Percentiles rank a stretch among this genome's conserved stretches.
Evolutionary conservation across 345 rosid species (phyloP).

Genomic region (Hirschfeldia incana): DNA sequence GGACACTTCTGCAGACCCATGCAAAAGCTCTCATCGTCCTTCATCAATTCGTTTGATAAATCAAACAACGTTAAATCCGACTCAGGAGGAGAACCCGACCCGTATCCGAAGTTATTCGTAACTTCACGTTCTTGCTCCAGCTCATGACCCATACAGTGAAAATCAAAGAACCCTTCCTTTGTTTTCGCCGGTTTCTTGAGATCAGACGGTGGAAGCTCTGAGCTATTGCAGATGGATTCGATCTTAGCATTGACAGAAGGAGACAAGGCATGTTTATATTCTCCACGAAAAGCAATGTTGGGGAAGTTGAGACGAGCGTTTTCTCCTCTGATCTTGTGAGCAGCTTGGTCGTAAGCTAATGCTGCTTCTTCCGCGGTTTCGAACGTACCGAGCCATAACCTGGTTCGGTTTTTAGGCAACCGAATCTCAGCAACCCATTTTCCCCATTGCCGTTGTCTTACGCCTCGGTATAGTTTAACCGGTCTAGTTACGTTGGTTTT

Average conservation of each 20-base stretch:
- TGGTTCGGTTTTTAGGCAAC: conserved; percentile 84
- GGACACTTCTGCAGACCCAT: conserved; percentile 63
- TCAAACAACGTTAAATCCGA: conserved; percentile 29
- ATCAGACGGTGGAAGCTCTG: conserved; percentile 33
- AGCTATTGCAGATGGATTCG: conserved; percentile 60
- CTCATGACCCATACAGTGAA: conserved; percentile 29
- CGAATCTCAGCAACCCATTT: conserved; percentile 96
- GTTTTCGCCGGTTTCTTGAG: conserved; percentile 44
- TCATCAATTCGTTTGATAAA: conserved; percentile 31
- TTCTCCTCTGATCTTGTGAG: conserved; percentile 77
- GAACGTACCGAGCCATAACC: conserved; percentile 97
- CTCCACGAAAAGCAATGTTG: conserved; percentile 38
- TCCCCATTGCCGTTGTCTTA: conserved; percentile 96
- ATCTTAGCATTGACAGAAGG: conserved; percentile 78
- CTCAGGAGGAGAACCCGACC: conserved; percentile 33
- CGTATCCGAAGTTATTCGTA: conserved; percentile 19
- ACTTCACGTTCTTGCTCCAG: conserved; percentile 18
- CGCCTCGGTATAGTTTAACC: conserved; percentile 74
- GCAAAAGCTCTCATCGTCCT: conserved; percentile 46
- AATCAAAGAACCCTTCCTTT: conserved; percentile 19
- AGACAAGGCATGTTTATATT: conserved; percentile 60
- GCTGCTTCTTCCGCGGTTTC: conserved; percentile 92
- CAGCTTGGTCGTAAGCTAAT: conserved; percentile 86
- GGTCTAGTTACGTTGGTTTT: conserved; percentile 46
- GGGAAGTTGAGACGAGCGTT: conserved; percentile 89